phyloP scores from a whole-genome alignment of 805 yeast genomes.

The Kuraishia piskuri region DNA sequence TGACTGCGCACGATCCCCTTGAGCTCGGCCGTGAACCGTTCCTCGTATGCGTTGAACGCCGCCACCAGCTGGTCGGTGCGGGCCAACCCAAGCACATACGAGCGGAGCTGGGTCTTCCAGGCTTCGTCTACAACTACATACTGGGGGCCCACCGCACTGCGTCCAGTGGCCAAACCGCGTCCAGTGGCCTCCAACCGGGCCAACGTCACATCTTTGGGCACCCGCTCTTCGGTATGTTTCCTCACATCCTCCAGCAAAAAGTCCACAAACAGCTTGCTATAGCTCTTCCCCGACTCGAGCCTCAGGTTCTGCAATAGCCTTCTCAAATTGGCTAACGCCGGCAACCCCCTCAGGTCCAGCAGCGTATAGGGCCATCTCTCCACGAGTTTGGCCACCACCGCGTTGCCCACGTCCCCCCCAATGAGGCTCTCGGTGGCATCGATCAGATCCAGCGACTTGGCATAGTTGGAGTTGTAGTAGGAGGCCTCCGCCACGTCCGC shows the following conservation, averaged over 20 bases:
- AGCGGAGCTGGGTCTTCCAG: conserved; percentile 34
- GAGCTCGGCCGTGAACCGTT: conserved; percentile 57
- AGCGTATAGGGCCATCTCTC: conserved; percentile 36
- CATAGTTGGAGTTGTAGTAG: conserved; percentile 36
- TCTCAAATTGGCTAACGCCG: conserved; percentile 41
- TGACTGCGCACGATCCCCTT: conserved; percentile 60
- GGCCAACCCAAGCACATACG: conserved; percentile 45
- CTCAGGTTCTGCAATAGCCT: conserved; percentile 48
- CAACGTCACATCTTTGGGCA: conserved; percentile 40
- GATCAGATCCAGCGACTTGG: conserved; percentile 47
- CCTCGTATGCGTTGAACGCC: conserved; percentile 61
- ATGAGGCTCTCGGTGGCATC: conserved; percentile 51
- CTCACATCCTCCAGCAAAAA: conserved; percentile 55
- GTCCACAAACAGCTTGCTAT: conserved; percentile 47
- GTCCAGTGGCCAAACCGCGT: conserved; percentile 5
- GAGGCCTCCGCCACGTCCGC: conserved; percentile 41
- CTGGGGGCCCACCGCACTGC: neutral
- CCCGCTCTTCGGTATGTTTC: conserved; percentile 37
- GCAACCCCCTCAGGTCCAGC: conserved; percentile 32
- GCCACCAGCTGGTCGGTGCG: conserved; percentile 52
- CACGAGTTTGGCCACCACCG: conserved; percentile 21
- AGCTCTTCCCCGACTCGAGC: conserved; percentile 62
- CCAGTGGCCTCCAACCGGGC: conserved; percentile 29
- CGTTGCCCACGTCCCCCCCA: conserved; percentile 35
- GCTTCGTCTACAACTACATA: conserved; percentile 24